These are phyloP conservation scores for Botrytis medusae DNA, from an alignment of 2,329 filamentous ascomycete species.

Conservation along the genomic window DNA sequence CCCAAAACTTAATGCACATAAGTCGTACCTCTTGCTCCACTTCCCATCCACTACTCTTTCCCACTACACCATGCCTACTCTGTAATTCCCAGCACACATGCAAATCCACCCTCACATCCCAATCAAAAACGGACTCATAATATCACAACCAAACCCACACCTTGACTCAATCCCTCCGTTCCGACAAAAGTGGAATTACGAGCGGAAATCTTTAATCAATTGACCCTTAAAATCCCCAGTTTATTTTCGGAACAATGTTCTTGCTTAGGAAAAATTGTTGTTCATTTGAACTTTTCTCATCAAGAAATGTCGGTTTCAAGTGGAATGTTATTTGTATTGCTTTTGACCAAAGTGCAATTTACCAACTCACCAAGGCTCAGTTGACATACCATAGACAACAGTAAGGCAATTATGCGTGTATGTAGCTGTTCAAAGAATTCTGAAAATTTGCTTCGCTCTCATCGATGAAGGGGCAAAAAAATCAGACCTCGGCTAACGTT, in stretches of 20 bases:
- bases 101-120: neutral
- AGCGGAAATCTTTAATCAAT: neutral
- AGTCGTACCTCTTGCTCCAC: neutral
- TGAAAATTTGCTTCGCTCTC: neutral
- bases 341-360: neutral
- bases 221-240: neutral
- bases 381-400: neutral
- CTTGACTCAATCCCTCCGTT: neutral
- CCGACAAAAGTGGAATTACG: neutral
- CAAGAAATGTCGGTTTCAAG: neutral
- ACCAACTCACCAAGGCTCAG: neutral
- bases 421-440: neutral
- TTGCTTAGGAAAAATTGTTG: neutral
- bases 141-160: neutral
- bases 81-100: neutral
- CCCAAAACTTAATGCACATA: conserved; percentile 5
- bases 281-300: neutral
- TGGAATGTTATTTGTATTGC: neutral
- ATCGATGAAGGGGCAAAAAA: conserved; percentile 6
- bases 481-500: neutral
- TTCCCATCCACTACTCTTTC: neutral
- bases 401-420: neutral
- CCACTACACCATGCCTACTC: neutral
- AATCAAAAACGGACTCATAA: neutral
- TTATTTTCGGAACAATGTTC: neutral